phyloP scores from a whole-genome alignment of 148 eudicot genomes.

The Camellia japonica region DNA sequence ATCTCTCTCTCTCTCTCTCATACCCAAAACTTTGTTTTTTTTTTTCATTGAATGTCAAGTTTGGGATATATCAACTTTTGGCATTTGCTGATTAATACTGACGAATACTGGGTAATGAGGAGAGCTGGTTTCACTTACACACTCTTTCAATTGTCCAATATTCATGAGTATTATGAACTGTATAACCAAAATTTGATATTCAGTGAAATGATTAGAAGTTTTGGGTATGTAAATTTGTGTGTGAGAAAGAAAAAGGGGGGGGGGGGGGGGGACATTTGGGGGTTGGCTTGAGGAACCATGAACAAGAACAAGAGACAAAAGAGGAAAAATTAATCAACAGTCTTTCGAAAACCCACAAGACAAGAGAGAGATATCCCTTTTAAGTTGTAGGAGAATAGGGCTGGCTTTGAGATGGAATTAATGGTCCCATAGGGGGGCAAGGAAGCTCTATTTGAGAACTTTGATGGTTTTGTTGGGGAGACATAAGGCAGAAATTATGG shows the following conservation, averaged over 20 bases:
- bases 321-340: constrained; percentile 9
- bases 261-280: too few species aligned
- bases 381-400: constrained; percentile 5
- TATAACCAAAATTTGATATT: too few species aligned
- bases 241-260: too few species aligned
- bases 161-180: too few species aligned
- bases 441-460: constrained; percentile 31
- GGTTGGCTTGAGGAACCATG: too few species aligned
- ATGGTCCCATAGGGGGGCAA: constrained; percentile 16
- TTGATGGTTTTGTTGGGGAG: constrained; percentile 53
- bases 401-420: not conserved
- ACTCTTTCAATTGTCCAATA: too few species aligned
- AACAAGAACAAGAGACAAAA: constrained; percentile 17
- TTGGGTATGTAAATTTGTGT: too few species aligned
- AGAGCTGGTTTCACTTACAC: too few species aligned
- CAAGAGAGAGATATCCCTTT: constrained; percentile 40
- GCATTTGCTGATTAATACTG: too few species aligned
- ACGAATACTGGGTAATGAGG: too few species aligned
- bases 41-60: not conserved
- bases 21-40: not conserved
- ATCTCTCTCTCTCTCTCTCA: not conserved
- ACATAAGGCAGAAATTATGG: constrained; percentile 47
- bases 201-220: too few species aligned
- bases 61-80: too few species aligned
- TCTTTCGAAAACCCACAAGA: constrained; percentile 25